phyloP scores from a whole-genome alignment of 2,329 filamentous ascomycete species.

The Ophiocordyceps camponoti-floridani region DNA sequence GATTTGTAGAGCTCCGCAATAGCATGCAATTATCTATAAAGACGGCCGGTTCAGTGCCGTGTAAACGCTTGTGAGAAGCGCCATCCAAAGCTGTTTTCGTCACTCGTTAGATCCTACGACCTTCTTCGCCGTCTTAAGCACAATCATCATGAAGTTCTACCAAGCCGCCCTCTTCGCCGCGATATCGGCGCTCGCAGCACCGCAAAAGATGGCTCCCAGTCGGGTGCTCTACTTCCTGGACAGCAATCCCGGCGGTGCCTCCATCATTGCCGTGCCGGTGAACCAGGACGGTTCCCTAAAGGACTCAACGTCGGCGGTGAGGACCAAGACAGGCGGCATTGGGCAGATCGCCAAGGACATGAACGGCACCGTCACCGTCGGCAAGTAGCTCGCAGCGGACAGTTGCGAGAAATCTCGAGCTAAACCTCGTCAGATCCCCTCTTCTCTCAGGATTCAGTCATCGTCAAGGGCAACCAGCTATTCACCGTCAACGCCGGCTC shows the following conservation, averaged over 20 bases:
- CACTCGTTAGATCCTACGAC: too few relatives aligned
- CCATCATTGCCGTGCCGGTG: neutral
- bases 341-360: neutral
- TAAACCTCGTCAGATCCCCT: slow-evolving; percentile 1
- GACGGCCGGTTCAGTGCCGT: too few relatives aligned
- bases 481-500: slow-evolving; percentile 3
- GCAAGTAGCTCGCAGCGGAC: neutral
- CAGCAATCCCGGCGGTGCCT: slow-evolving; percentile 1
- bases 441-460: slow-evolving; percentile 1
- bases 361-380: neutral
- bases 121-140: neutral
- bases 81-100: too few relatives aligned
- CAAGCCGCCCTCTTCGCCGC: neutral
- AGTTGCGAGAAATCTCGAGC: neutral
- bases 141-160: neutral
- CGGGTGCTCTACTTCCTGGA: slow-evolving; percentile 2
- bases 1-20: too few relatives aligned
- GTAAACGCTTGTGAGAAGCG: too few relatives aligned
- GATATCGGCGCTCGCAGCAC: neutral
- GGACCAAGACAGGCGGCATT: neutral
- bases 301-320: neutral
- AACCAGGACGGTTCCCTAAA: neutral
- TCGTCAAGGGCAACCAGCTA: slow-evolving; percentile 1
- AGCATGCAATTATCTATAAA: too few relatives aligned
- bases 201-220: neutral